Base-by-base conservation (phyloP, 1,284 basidiomycete genomes). In the Sanghuangporus baumii region DNA sequence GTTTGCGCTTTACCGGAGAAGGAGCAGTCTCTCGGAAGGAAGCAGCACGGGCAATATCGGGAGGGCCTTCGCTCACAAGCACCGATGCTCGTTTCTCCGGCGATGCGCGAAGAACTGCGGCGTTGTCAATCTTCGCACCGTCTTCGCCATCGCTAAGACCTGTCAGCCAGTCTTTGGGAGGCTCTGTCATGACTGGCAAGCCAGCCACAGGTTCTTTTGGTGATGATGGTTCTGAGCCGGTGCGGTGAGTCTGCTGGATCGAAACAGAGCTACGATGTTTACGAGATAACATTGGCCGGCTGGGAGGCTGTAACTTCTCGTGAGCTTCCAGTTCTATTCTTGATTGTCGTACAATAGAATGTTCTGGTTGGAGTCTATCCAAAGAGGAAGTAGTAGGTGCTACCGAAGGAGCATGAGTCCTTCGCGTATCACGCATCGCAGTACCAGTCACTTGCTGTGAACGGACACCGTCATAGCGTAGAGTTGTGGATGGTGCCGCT, bases 91-190 rank as follows among this genome's bases (percentile, higher is more conserved):
- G 60, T 41, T 62, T 62, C 57, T 65, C 59, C 16, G 67, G 60
- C 37, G 69, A 66, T 43, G 74, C 69, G 11, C 69, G 63, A 6
- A 70, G 69, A 62, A 73, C 70, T 8, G 65, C 59, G 31, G 69
- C 64, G 23, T 67, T 65, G 63, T 64, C 47, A 50, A 63, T 54
- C 65, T 65, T 48, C 64, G 67, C 6, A 18, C 34, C 47, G 11
- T 3, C 31, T 36, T 71, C 70, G 51, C 76, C 76, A 47, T 82
- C 78, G 61, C 84, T 81, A 52, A 80, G 79, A 3, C 89, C 89
- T 16, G 89, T 89, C 18, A 92, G 73, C 89, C 89, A 90, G 69
- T 92, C 89, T 66, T 75, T 62, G 6, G 68, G 79, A 9, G 75
- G 74, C 55, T 71, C 70, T 9, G 36, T 41, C 9, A 7, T 6